Evolutionary conservation across 192 early-diverging fungal genomes (phyloP).

Genomic region (Pilaira anomala): DNA sequence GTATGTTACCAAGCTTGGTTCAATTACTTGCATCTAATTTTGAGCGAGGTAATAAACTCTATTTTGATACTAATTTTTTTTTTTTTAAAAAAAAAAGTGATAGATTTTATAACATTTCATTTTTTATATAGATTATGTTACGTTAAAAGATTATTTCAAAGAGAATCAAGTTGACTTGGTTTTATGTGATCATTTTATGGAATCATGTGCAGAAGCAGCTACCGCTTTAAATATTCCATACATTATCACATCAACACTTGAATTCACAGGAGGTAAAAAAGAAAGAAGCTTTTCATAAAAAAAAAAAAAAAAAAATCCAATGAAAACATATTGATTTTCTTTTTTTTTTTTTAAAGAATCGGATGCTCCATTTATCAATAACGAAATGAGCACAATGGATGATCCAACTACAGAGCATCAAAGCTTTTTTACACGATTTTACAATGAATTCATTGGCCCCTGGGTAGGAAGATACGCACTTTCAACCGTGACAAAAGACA

Average conservation of each 20-base stretch:
- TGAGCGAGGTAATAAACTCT: neutral
- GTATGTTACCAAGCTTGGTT: neutral
- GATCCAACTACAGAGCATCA: no score
- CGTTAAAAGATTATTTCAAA: neutral
- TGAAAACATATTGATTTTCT: neutral
- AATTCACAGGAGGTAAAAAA: neutral
- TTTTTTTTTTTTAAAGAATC: no score
- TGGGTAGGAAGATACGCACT: neutral
- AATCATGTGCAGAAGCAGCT: conserved; percentile 16
- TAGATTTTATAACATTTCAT: neutral
- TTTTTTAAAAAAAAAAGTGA: neutral
- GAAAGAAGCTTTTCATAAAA: neutral
- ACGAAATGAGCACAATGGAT: neutral
- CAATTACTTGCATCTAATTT: neutral
- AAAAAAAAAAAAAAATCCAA: neutral
- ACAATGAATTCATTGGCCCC: neutral
- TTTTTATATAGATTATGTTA: neutral
- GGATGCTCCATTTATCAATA: neutral
- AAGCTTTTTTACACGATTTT: neutral
- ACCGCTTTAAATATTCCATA: conserved; percentile 17
- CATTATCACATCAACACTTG: conserved; percentile 19
- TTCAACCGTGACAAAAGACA: neutral
- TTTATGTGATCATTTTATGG: conserved; percentile 28
- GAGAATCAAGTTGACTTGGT: neutral
- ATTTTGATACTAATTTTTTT: neutral